Percentiles rank a stretch among this genome's conserved stretches.
Evolutionary conservation across 148 eudicot species (phyloP).

Genomic region (Chenopodium suecicum): DNA sequence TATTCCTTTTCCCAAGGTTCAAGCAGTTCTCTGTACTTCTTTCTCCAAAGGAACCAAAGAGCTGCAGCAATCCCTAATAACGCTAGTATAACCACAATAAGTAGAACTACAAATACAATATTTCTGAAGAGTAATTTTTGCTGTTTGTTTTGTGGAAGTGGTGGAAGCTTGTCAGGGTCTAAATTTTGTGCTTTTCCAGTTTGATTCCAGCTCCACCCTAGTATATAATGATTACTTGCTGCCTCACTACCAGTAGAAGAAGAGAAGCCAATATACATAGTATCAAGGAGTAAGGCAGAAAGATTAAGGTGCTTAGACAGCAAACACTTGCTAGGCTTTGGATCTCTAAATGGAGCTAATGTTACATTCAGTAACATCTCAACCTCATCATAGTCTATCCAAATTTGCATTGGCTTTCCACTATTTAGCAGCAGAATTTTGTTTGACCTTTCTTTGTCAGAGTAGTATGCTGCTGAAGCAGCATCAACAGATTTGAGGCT

Average conservation of each 20-base stretch:
- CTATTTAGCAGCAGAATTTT: too few species aligned
- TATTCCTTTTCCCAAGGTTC: slow-evolving; percentile 29
- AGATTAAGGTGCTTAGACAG: slow-evolving; percentile 25
- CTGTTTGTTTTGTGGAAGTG: slow-evolving; percentile 15
- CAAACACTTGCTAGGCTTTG: slow-evolving; percentile 24
- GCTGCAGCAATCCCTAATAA: slow-evolving; percentile 2
- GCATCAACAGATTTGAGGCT: too few species aligned
- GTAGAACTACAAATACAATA: neutral
- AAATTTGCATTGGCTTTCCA: too few species aligned
- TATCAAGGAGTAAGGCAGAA: slow-evolving; percentile 16
- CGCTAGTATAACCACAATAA: neutral
- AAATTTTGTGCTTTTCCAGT: slow-evolving; percentile 27
- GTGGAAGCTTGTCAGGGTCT: slow-evolving; percentile 26
- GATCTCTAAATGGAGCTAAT: slow-evolving; percentile 18
- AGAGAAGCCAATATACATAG: slow-evolving; percentile 31
- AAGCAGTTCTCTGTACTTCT: slow-evolving; percentile 21
- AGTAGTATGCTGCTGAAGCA: too few species aligned
- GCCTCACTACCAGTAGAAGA: slow-evolving; percentile 8
- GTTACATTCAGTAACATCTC: slow-evolving; percentile 25
- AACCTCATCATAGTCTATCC: neutral
- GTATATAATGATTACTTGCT: slow-evolving; percentile 20
- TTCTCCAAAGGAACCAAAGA: slow-evolving; percentile 17
- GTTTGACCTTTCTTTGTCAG: too few species aligned
- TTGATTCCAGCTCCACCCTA: slow-evolving; percentile 36
- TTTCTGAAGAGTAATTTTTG: neutral